Base-by-base conservation (phyloP, 1,139 yeast species). In the Debaryomyces fabryi region DNA sequence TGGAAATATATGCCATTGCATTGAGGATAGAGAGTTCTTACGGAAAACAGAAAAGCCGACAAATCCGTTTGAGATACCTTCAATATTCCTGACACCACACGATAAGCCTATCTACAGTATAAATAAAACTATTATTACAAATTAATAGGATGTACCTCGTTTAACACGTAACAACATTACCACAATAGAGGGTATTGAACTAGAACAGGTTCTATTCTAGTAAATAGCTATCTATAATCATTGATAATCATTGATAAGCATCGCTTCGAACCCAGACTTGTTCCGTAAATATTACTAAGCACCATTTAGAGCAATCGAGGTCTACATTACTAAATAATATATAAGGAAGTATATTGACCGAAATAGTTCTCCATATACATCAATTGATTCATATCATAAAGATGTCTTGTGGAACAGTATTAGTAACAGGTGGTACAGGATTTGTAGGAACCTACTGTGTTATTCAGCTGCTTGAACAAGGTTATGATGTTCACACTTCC, bases 361-460 rank as follows among this genome's bases (percentile, higher is more conserved):
- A 6, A 21, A 6, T 18, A 18, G 3, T 18, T 18, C 20, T 18
- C 20, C 20, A 4, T 18, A 18, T 18, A 18, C 24, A 6, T 21
- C 32, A 24, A 16, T 38, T 38, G 21, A 12, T 3, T n/a, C 3
- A n/a, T n/a, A n/a, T 15, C 5, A 32, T 35, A 35, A 35, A 35
- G 10, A 37, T 37, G 40, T 37, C 40, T 24, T 24, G 13, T 35
- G 46, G 39, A 30, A 40, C 45, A 16, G 50, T 51, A 6, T 44
- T 52, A 46, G 52, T 52, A 25, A 52, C 55, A 6, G 55, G 55
- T 24, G 55, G 54, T 24, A 52, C 53, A 15, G 54, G 55, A 3
- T 51, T 30, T 43, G 50, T 52, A 29, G 54, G 51, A 29, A 42
- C 50, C 12, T 49, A 39, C 39, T 41, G 45, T 29, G 35, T 52